phyloP scores from a whole-genome alignment of 352 stramenopile genomes.

The Phytophthora hybrid region DNA sequence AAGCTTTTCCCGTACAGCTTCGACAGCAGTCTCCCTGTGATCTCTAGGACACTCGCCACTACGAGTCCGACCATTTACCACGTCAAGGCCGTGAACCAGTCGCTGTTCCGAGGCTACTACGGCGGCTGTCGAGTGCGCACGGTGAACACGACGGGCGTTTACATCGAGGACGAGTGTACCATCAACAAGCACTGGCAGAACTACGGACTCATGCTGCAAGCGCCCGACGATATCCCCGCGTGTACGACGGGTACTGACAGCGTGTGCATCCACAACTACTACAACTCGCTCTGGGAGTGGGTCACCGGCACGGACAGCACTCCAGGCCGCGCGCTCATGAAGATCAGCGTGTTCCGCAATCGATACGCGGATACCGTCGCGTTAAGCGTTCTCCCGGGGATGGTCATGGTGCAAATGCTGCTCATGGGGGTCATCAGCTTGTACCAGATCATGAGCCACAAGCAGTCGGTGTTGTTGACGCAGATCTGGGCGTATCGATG shows the following conservation, averaged over 20 bases:
- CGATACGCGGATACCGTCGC: slow-evolving; percentile 20
- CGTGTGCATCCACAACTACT: slow-evolving; percentile 36
- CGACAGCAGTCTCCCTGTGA: slow-evolving; percentile 22
- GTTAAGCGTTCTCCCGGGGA: slow-evolving; percentile 23
- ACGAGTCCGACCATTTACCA: slow-evolving; percentile 31
- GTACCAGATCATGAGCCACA: slow-evolving; percentile 35
- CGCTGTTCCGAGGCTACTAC: slow-evolving; percentile 38
- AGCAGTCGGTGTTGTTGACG: slow-evolving; percentile 28
- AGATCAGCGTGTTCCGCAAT: slow-evolving; percentile 24
- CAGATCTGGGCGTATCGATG: slow-evolving; percentile 31
- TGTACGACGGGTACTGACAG: slow-evolving; percentile 24
- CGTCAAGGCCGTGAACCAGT: slow-evolving; percentile 28
- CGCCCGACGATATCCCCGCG: slow-evolving; percentile 28
- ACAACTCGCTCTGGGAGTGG: not conserved
- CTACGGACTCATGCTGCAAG: slow-evolving; percentile 38
- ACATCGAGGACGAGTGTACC: slow-evolving; percentile 30
- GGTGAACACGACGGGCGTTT: slow-evolving; percentile 33
- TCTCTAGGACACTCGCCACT: slow-evolving; percentile 13
- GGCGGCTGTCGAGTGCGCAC: slow-evolving; percentile 24
- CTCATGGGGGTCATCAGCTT: slow-evolving; percentile 30
- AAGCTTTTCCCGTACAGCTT: slow-evolving; percentile 41
- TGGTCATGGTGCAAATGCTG: slow-evolving; percentile 31
- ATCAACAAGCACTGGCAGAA: slow-evolving; percentile 24
- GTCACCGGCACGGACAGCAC: slow-evolving; percentile 2
- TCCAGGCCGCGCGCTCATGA: slow-evolving; percentile 1